Base-by-base conservation (phyloP, 148 eudicot genomes). In the Rhododendron henanense region DNA sequence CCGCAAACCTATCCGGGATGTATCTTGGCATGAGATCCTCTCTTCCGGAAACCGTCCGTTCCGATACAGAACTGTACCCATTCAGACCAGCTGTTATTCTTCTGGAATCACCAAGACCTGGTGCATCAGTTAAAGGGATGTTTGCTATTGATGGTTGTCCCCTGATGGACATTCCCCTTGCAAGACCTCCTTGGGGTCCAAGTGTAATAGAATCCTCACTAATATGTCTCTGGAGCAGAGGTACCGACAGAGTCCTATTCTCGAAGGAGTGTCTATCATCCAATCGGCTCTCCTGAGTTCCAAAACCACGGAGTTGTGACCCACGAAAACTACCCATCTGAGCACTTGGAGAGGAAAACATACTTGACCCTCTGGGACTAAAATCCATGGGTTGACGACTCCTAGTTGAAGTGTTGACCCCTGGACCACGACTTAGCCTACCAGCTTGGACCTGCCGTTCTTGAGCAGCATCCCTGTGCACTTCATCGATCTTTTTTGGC, bases 111-210 rank as follows among this genome's bases (percentile, higher is more conserved):
- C 86, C 91, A 84, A 84, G 88, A 74, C 88, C 84, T 76, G 90
- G 77, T 73, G 82, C 74, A 67, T 93, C 94, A 81, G 88, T 85
- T 55, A 88, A 82, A 39, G 91, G 87, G 79, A 85, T 82, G 53
- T 76, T 86, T 45, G 90, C 80, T 79, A 89, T 81, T 11, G 93
- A 88, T 75, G 90, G 86, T 53, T 92, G 96, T 67, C 96, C 95
- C 89, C 93, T 92, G 81, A 83, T 79, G 57, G 98, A 93, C 98
- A 95, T 95, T 51, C 94, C 94, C 91, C 91, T 93, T 2, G 94
- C 97, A 89, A 95, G 95, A 84, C 96, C 98, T 87, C 98, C 98
- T 90, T 95, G 98, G 50, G 98, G 97, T 63, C 94, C 98, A 83
- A 95, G 96, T 39, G 94, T 94, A 79, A 94, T 92, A 61, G 95